phyloP scores from a whole-genome alignment of 441 rosid genomes.

The Adansonia gregorii region DNA sequence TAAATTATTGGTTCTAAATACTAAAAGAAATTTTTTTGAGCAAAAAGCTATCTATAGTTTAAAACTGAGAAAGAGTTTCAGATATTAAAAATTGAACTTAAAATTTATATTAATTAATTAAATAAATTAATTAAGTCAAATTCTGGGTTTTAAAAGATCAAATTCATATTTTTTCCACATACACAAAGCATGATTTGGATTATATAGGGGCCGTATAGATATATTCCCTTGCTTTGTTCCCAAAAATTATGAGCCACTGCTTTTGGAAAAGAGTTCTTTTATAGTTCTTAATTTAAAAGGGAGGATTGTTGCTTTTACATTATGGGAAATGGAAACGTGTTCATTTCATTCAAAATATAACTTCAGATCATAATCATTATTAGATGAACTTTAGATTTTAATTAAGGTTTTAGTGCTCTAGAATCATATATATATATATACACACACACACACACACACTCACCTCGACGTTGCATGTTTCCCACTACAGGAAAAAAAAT shows the following conservation, averaged over 20 bases:
- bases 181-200: slow-evolving; percentile 17
- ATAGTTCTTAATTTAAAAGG: background rate
- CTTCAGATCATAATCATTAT: background rate
- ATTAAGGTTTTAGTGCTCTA: slow-evolving; percentile 11
- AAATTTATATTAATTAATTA: too few species aligned
- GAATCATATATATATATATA: slow-evolving; percentile 16
- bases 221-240: slow-evolving; percentile 28
- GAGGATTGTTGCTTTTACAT: background rate
- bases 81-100: too few species aligned
- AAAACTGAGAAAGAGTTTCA: too few species aligned
- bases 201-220: slow-evolving; percentile 1
- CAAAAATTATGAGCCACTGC: slow-evolving; percentile 23
- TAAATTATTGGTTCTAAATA: background rate
- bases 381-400: background rate
- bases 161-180: background rate
- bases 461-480: too few species aligned
- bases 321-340: slow-evolving; percentile 23
- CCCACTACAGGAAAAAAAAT: background rate
- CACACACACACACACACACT: too few species aligned
- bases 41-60: too few species aligned
- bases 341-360: background rate
- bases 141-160: too few species aligned
- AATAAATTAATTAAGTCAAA: too few species aligned
- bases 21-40: background rate
- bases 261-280: slow-evolving; percentile 21